These are phyloP conservation scores for Simmondsia chinensis DNA, from an alignment of 148 eudicot genomes.

Conservation along the genomic window DNA sequence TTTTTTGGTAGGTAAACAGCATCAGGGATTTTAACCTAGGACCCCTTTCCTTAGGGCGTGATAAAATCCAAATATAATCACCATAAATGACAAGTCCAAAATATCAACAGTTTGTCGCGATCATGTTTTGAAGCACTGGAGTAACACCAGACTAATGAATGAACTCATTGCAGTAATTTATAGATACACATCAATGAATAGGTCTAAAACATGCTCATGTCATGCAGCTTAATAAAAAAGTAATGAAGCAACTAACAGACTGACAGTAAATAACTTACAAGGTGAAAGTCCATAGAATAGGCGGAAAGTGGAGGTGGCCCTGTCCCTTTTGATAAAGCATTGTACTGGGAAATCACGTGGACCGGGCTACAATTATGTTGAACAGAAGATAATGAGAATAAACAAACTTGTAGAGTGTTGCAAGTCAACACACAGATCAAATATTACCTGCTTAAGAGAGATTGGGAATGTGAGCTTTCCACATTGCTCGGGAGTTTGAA, in stretches of 20 bases:
- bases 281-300: constrained; percentile 73
- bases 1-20: too few species aligned
- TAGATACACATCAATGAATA: not conserved
- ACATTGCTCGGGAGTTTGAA: constrained; percentile 83
- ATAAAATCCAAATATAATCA: too few species aligned
- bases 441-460: constrained; percentile 76
- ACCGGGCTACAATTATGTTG: constrained; percentile 51
- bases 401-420: not conserved
- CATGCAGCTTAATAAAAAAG: not conserved
- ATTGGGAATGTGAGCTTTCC: constrained; percentile 89
- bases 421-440: not conserved
- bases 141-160: too few species aligned
- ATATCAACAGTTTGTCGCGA: too few species aligned
- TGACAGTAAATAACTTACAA: constrained; percentile 44
- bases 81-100: too few species aligned
- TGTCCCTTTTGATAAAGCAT: constrained; percentile 87
- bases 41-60: too few species aligned
- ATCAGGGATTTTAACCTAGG: too few species aligned
- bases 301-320: constrained; percentile 55
- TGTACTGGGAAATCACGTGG: constrained; percentile 78
- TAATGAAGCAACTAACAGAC: not conserved
- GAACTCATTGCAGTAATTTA: too few species aligned
- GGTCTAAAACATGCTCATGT: too few species aligned
- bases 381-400: not conserved
- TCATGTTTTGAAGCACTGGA: too few species aligned